phyloP scores from a whole-genome alignment of 2,329 filamentous ascomycete species.

The Didymosphaeria variabile region DNA sequence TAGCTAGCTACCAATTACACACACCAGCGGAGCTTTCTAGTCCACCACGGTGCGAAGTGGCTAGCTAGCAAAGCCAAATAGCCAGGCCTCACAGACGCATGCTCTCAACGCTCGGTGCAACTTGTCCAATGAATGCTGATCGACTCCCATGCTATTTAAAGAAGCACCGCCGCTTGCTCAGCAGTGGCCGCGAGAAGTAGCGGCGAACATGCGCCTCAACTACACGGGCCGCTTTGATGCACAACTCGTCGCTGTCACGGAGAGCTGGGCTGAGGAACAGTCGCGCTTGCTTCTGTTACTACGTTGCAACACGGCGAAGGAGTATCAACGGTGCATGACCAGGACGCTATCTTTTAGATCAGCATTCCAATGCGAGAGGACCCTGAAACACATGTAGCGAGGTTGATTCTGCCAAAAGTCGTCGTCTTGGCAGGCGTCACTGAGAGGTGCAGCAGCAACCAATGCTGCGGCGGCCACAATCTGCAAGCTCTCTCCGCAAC shows the following conservation, averaged over 20 bases:
- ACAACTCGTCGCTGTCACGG: not conserved
- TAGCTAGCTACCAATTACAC: no score
- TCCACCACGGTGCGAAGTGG: no score
- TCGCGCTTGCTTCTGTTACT: not conserved
- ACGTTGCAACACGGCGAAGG: not conserved
- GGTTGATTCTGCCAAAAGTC: constrained; percentile 20
- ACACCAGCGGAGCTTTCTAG: no score
- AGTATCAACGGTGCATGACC: not conserved
- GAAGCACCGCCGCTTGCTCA: constrained; percentile 3
- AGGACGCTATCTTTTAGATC: not conserved
- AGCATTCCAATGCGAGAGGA: not conserved
- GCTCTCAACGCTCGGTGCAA: not conserved
- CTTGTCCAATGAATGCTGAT: not conserved
- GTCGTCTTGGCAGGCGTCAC: constrained; percentile 14
- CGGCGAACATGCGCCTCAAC: not conserved
- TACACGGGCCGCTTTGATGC: not conserved
- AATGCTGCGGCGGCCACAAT: not conserved
- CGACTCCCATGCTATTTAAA: constrained; percentile 6
- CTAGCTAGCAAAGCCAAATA: not conserved
- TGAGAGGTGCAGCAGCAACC: not conserved
- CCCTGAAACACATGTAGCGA: constrained; percentile 11
- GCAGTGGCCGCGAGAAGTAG: not conserved
- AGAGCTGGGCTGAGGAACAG: not conserved
- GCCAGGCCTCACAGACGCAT: not conserved
- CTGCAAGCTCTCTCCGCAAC: not conserved